A percentile compares a stretch with the other conserved stretches of the same genome.
Conservation (phyloP, 2,329 filamentous ascomycete species). For the Penicillium sp. region DNA sequence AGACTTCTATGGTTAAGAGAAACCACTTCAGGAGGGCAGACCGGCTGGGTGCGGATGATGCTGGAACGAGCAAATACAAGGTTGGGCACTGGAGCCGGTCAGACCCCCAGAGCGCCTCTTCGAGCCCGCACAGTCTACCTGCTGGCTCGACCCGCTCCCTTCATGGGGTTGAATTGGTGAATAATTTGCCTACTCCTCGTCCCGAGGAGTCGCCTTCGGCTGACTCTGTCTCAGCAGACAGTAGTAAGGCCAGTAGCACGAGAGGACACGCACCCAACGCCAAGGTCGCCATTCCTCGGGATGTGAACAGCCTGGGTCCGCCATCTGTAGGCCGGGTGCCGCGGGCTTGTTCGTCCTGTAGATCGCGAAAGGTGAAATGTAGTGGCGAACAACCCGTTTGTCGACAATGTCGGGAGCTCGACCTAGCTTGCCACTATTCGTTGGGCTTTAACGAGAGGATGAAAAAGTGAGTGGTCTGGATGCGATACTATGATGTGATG, state of each 20-base stretch:
- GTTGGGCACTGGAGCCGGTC: not conserved
- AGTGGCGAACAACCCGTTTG: slow-evolving; percentile 2
- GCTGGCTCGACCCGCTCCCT: not conserved
- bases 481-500: not conserved
- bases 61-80: not conserved
- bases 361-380: slow-evolving; percentile 1
- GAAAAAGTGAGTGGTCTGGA: not conserved
- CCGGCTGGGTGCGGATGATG: not conserved
- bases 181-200: slow-evolving; percentile 3
- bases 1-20: not conserved
- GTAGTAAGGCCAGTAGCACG: not conserved
- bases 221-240: not conserved
- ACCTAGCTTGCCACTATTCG: not conserved
- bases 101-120: not conserved
- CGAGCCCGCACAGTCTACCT: not conserved
- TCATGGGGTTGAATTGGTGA: not conserved
- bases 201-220: slow-evolving; percentile 2
- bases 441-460: slow-evolving; percentile 1
- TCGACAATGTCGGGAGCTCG: slow-evolving; percentile 2
- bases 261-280: not conserved
- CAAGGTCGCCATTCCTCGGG: not conserved
- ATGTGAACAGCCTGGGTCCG: not conserved
- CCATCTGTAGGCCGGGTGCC: not conserved
- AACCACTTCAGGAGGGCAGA: not conserved
- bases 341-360: not conserved